phyloP scores from a whole-genome alignment of 1,284 basidiomycete genomes.

The Exobasidium rhododendri region DNA sequence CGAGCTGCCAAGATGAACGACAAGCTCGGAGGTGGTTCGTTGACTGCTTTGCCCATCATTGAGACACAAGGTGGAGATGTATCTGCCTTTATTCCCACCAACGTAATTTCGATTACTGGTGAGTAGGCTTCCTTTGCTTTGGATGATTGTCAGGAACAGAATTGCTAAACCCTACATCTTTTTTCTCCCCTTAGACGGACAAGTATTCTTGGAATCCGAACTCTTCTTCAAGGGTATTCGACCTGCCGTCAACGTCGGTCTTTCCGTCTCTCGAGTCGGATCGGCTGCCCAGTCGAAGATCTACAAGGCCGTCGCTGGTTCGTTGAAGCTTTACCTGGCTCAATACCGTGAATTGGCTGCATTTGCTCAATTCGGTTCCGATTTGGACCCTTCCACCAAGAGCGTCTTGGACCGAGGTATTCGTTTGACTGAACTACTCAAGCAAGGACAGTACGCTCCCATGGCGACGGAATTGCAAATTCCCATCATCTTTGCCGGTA shows the following conservation, averaged over 20 bases:
- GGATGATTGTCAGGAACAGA: too few relatives aligned
- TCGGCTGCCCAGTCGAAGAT: conserved; percentile 93
- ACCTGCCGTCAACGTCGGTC: conserved; percentile 99
- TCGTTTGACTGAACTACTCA: conserved; percentile 95
- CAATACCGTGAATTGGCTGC: conserved; percentile 99
- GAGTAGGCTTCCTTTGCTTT: too few relatives aligned
- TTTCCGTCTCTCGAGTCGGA: conserved; percentile 99
- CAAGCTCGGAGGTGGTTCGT: conserved; percentile 92
- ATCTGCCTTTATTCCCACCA: conserved; percentile 65
- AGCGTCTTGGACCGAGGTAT: conserved; percentile 85
- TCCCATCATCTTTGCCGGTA: conserved; percentile 98
- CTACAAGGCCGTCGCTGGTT: conserved; percentile 90
- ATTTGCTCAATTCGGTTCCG: conserved; percentile 83
- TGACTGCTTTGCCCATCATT: conserved; percentile 98
- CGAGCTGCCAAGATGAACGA: conserved; percentile 99
- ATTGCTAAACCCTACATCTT: too few relatives aligned
- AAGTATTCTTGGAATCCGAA: conserved; percentile 54
- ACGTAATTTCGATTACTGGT: conserved; percentile 55
- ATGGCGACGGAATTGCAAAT: conserved; percentile 87
- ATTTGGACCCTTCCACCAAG: conserved; percentile 95
- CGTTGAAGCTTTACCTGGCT: conserved; percentile 97
- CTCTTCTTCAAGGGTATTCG: conserved; percentile 99
- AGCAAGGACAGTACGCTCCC: conserved; percentile 86
- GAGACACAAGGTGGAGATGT: conserved; percentile 99
- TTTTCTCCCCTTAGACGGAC: too few relatives aligned